A percentile compares a stretch with the other conserved stretches of the same genome.
phyloP scores from a whole-genome alignment of 192 early-diverging fungal species.

The Gonapodya prolifera region DNA sequence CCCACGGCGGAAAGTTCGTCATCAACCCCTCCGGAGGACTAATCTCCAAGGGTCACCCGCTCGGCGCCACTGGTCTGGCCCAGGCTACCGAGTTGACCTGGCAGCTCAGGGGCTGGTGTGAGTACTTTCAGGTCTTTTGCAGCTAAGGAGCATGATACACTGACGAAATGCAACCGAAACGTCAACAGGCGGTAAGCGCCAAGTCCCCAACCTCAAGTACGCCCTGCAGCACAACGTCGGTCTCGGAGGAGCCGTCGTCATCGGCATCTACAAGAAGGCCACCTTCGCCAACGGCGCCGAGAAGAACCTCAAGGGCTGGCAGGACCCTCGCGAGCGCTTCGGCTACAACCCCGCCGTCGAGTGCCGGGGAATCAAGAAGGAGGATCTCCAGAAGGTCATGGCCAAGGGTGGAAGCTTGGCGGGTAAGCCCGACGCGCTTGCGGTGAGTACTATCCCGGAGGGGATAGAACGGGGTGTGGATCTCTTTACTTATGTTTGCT shows the following conservation, averaged over 20 bases:
- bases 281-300: slow-evolving; percentile 13
- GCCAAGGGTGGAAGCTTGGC: too few relatives aligned
- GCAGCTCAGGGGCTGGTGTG: slow-evolving; percentile 45
- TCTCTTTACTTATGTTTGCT: too few relatives aligned
- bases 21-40: too few relatives aligned
- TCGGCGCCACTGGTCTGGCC: slow-evolving; percentile 62
- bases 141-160: too few relatives aligned
- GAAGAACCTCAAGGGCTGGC: too few relatives aligned
- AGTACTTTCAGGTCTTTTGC: too few relatives aligned
- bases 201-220: slow-evolving; percentile 47
- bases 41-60: slow-evolving; percentile 64
- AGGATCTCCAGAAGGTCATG: too few relatives aligned
- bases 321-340: slow-evolving; percentile 15
- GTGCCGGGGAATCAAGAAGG: slow-evolving; percentile 38
- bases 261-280: slow-evolving; percentile 45
- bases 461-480: too few relatives aligned
- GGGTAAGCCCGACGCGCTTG: too few relatives aligned
- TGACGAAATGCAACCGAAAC: too few relatives aligned
- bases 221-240: slow-evolving; percentile 62
- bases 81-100: slow-evolving; percentile 45
- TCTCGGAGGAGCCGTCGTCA: slow-evolving; percentile 60
- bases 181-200: slow-evolving; percentile 34
- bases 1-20: too few relatives aligned
- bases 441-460: too few relatives aligned
- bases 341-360: slow-evolving; percentile 37